These are phyloP conservation scores for Paramecium pentaurelia DNA, from an alignment of 73 alveolate genomes.

Conservation along the genomic window DNA sequence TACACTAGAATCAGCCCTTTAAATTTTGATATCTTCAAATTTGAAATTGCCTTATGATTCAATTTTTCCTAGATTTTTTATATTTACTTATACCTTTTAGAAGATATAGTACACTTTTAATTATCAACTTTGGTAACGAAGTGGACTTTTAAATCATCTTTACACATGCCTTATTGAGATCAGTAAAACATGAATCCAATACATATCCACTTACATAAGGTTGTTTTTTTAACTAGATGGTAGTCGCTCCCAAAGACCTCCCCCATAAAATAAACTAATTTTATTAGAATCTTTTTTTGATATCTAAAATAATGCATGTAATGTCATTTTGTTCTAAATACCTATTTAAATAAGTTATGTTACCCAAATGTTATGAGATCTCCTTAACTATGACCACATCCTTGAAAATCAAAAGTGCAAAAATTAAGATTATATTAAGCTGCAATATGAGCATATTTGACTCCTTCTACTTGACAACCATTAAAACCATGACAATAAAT, in stretches of 20 bases:
- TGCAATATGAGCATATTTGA: constrained; percentile 28
- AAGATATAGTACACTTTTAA: neutral
- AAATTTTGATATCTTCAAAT: constrained; percentile 22
- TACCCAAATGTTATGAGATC: constrained; percentile 32
- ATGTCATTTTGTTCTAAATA: constrained; percentile 3
- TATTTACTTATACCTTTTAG: neutral
- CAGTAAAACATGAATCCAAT: constrained; percentile 15
- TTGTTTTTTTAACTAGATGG: constrained; percentile 6
- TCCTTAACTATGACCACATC: constrained; percentile 25
- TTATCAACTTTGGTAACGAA: neutral
- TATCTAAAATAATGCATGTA: neutral
- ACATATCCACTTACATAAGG: neutral
- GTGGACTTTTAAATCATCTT: neutral
- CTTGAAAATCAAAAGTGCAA: constrained; percentile 38
- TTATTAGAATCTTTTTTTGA: neutral
- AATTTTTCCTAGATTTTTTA: neutral
- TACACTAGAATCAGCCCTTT: neutral
- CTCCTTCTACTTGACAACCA: constrained; percentile 47
- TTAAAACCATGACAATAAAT: constrained; percentile 47
- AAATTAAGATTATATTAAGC: neutral
- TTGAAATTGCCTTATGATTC: neutral
- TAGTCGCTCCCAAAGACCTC: constrained; percentile 42
- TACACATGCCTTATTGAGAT: neutral
- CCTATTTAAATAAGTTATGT: neutral
- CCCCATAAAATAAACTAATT: constrained; percentile 32